Base-by-base conservation (phyloP, 1,284 basidiomycete genomes). In the Ustilago sp. region DNA sequence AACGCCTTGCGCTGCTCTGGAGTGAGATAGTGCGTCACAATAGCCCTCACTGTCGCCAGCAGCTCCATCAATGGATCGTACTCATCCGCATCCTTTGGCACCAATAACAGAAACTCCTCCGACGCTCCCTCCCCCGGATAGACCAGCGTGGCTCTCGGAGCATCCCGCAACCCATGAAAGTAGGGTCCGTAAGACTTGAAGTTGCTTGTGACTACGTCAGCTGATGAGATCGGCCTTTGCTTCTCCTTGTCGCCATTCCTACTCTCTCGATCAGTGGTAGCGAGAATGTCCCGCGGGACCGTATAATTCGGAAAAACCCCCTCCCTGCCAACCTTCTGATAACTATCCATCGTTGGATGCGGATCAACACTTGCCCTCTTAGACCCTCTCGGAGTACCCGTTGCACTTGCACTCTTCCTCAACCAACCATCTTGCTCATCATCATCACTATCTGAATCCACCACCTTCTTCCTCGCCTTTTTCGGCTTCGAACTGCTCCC, bases 11-110 rank as follows among this genome's bases (percentile, higher is more conserved):
- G 69, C 43, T 79, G 74, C 43, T 77, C 78, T 0, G 59, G 51
- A 0, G 79, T 74, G 34, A 85, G 63, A 47, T 81, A 85, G 63
- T 79, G 65, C 2, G 77, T 70, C 4, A 75, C 83, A 47, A 85
- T 83, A 28, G 71, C 72, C 4, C 74, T 54, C 4, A 85, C 81
- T 7, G 79, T 70, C 1, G 79, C 71, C 2, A 85, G 74, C 0
- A 85, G 73, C 57, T 85, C 84, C 38, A 82, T 75, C 23, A 85
- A 54, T 8, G 84, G 84, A 41, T 85, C 84, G 57, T 85, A 85
- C 57, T 85, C 84, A 60, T 85, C 83, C 2, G 61, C 32, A 43
- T 82, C 80, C 23, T 76, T 74, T n/a, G 84, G 82, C 0, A 82
- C 82, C 4, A 85, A 59, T 15, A 85, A 74, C 19, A 77, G 47